These are phyloP conservation scores for Yamadazyma paraphyllophila DNA, from an alignment of 805 yeast species.

Conservation along the genomic window DNA sequence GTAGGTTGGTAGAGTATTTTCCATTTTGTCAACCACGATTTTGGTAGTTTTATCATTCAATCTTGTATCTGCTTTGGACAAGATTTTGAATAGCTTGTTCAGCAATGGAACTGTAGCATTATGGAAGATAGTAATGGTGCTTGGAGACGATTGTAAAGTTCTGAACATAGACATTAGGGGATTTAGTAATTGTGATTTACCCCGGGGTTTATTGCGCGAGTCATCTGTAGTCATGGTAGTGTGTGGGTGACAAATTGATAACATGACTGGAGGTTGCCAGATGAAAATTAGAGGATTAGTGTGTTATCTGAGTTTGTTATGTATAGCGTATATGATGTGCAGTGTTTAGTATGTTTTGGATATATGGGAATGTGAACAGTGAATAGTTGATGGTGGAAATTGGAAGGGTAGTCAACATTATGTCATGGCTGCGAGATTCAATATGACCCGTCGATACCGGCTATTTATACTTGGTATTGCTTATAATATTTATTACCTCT, in stretches of 20 bases:
- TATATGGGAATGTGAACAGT: too few relatives aligned
- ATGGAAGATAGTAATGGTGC: slow-evolving; percentile 42
- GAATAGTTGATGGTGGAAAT: too few relatives aligned
- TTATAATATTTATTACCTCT: too few relatives aligned
- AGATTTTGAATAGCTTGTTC: slow-evolving; percentile 26
- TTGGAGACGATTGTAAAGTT: slow-evolving; percentile 41
- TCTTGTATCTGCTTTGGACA: slow-evolving; percentile 29
- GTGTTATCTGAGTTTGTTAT: too few relatives aligned
- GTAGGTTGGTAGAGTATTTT: slow-evolving; percentile 41
- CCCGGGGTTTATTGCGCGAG: slow-evolving; percentile 4
- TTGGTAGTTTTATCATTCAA: slow-evolving; percentile 29
- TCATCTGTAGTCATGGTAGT: neutral
- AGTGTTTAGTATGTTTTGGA: too few relatives aligned
- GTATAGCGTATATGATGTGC: too few relatives aligned
- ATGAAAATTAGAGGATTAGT: too few relatives aligned
- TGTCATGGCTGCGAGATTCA: too few relatives aligned
- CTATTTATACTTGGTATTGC: too few relatives aligned
- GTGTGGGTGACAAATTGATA: neutral
- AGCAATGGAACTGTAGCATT: slow-evolving; percentile 34
- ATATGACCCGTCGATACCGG: too few relatives aligned
- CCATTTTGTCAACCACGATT: slow-evolving; percentile 37
- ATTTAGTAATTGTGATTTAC: neutral
- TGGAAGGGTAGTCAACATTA: too few relatives aligned
- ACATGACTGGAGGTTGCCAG: too few relatives aligned
- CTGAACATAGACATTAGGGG: slow-evolving; percentile 26